Evolutionary conservation across 2,329 filamentous ascomycete genomes (phyloP), one percentile per base, ranked within the genome.

Genomic region (Cladosporium sp.): DNA sequence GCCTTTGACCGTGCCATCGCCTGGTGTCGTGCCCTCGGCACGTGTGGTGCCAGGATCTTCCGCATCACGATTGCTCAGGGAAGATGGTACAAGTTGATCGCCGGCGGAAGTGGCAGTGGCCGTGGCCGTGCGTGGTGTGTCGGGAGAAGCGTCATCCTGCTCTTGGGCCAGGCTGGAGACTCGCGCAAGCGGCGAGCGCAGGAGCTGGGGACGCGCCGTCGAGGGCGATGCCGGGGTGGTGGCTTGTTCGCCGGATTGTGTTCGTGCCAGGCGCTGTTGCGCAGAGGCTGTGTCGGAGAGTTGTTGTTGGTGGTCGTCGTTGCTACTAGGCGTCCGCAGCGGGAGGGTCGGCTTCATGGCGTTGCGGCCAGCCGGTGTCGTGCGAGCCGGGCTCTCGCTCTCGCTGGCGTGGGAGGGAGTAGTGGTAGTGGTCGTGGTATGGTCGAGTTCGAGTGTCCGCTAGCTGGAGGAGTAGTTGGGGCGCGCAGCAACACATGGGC

Each of bases 331-430:
- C 61, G 54, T 15, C 14, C 51, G 49, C 36, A 54, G 61, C 51
- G 61, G 51, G 28, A 57, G 36, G 61, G 61, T 55, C 49, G 61
- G 61, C 61, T 64, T 54, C 61, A 64, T 64, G 61, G 36, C 61
- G 61, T 44, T 18, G 34, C 36, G 57, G 47, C 49, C 61, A 64
- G 61, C 61, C 61, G 34, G 51, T 55, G 49, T 64, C 49, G 51
- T 54, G 30, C 52, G 52, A 55, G 52, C 52, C n/a, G 11, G 52
- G 52, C 52, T 34, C 52, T 55, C 52, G 52, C 52, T 21, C 52
- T 55, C 52, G 26, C 28, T 15, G 59, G 26, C 21, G 34, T 24
- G 5, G 34, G 15, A 28, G 34, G 24, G 55, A 24, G 38, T 14
- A 18, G 34, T 36, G 32, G 21, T 26, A 15, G 34, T 14, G 11